These are phyloP conservation scores for Talaromyces borbonicus DNA, from an alignment of 495 filamentous ascomycete species.

Conservation along the genomic window DNA sequence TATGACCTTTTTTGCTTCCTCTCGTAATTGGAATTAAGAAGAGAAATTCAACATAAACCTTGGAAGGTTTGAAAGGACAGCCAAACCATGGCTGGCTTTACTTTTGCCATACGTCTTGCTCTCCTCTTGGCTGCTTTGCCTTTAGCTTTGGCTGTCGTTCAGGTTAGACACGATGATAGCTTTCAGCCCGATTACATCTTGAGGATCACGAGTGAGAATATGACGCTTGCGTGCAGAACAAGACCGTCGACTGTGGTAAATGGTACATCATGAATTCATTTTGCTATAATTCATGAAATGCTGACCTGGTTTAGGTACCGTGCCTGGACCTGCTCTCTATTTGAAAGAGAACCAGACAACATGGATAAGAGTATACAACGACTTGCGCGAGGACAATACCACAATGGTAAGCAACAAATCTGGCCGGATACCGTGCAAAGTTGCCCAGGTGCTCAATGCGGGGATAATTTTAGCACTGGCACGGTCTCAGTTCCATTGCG, in stretches of 20 bases:
- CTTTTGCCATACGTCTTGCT: background rate
- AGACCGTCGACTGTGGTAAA: conserved; percentile 41
- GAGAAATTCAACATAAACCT: too few relatives aligned
- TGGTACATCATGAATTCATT: background rate
- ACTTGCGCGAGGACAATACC: conserved; percentile 40
- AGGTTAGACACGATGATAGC: conserved; percentile 22
- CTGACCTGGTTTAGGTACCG: conserved; percentile 33
- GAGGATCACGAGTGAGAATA: conserved; percentile 27
- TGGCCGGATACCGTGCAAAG: too few relatives aligned
- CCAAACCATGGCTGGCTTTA: background rate
- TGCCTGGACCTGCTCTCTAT: conserved; percentile 40
- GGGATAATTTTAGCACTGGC: conserved; percentile 41
- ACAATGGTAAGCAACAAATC: conserved; percentile 43
- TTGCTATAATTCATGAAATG: background rate
- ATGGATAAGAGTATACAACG: conserved; percentile 53
- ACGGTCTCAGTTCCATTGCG: conserved; percentile 43
- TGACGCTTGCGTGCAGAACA: conserved; percentile 32
- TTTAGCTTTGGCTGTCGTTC: background rate
- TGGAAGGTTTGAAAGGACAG: too few relatives aligned
- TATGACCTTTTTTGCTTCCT: too few relatives aligned
- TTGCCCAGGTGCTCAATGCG: conserved; percentile 1
- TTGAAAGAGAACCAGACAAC: conserved; percentile 37
- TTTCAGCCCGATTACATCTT: conserved; percentile 44
- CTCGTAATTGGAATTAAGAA: too few relatives aligned
- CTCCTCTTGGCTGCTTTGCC: background rate